Evolutionary conservation across 2,329 filamentous ascomycete genomes (phyloP).

Genomic region (Fusarium kyushuense): DNA sequence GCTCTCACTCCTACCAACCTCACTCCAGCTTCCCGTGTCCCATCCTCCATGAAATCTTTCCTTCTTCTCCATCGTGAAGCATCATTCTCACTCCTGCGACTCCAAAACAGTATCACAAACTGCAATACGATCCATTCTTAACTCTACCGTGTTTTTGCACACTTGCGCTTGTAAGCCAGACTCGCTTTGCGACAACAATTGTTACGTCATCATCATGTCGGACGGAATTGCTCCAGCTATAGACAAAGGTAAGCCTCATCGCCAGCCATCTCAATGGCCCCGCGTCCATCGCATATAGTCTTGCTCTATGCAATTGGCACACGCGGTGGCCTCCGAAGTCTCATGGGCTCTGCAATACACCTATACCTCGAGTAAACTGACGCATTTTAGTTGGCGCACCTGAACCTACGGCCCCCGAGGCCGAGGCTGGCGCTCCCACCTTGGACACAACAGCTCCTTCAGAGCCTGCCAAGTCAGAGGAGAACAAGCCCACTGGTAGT

Average conservation of each 20-base stretch:
- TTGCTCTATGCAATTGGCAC: conserved; percentile 35
- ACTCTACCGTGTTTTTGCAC: conserved; percentile 20
- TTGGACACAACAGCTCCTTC: conserved; percentile 43
- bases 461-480: conserved; percentile 41
- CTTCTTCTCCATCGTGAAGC: conserved; percentile 34
- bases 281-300: conserved; percentile 1
- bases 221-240: conserved; percentile 52
- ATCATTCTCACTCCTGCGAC: conserved; percentile 16
- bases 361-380: conserved; percentile 24
- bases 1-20: conserved; percentile 37
- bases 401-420: conserved; percentile 47
- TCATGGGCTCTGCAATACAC: background rate
- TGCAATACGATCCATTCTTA: conserved; percentile 15
- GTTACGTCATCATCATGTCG: conserved; percentile 54
- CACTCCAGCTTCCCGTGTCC: conserved; percentile 39
- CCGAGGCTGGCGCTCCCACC: conserved; percentile 46
- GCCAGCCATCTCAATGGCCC: conserved; percentile 26
- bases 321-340: conserved; percentile 5
- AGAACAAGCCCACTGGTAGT: conserved; percentile 35
- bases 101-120: conserved; percentile 22
- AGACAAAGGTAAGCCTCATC: conserved; percentile 52
- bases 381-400: conserved; percentile 48
- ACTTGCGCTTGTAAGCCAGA: conserved; percentile 34
- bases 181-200: conserved; percentile 35
- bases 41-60: conserved; percentile 40